phyloP scores from a whole-genome alignment of 345 rosid genomes.

The Erucastrum elatum region DNA sequence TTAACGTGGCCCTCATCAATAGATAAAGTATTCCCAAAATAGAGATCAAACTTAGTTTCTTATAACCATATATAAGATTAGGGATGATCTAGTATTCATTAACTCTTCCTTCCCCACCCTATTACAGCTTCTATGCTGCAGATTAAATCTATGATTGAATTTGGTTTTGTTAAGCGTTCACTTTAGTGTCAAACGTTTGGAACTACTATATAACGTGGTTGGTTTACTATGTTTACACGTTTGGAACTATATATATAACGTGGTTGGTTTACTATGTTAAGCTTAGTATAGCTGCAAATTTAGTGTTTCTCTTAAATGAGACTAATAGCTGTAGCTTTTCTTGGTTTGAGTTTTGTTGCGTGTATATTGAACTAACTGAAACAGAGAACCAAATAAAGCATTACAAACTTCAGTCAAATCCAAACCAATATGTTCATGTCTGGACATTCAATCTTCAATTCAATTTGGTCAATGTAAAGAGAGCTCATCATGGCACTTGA shows the following conservation, averaged over 20 bases:
- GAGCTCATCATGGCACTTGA: too few species aligned
- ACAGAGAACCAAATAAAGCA: too few species aligned
- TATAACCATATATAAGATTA: neutral
- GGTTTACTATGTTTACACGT: too few species aligned
- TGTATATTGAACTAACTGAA: too few species aligned
- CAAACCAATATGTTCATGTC: too few species aligned
- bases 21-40: neutral
- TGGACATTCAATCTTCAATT: too few species aligned
- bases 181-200: neutral
- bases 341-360: too few species aligned
- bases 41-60: neutral
- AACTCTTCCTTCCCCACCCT: neutral
- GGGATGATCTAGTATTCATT: neutral
- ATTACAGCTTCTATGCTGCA: neutral
- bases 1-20: neutral
- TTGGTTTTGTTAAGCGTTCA: neutral
- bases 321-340: neutral
- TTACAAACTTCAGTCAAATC: too few species aligned
- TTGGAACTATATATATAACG: neutral
- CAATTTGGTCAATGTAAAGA: too few species aligned
- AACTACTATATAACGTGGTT: too few species aligned
- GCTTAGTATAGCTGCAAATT: neutral
- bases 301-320: neutral
- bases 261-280: neutral
- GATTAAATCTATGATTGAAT: neutral